Conservation (phyloP, 768 basidiomycete genomes). For the Pulveroboletus sp. region DNA sequence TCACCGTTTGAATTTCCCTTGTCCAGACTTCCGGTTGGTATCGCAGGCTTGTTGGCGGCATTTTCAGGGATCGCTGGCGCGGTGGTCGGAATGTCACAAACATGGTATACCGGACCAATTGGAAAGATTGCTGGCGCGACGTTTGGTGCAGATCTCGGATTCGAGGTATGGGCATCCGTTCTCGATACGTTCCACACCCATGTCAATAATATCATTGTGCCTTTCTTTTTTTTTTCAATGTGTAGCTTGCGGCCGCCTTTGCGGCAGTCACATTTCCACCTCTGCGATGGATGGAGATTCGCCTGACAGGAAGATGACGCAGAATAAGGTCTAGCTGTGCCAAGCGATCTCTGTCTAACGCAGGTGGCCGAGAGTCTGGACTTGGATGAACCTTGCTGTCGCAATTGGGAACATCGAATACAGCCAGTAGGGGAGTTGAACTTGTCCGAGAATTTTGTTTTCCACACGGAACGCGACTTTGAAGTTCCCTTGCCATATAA, state of each 20-base stretch:
- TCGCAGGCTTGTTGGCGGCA: constrained; percentile 46
- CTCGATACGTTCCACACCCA: background rate
- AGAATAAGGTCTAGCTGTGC: background rate
- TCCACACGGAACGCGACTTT: too few species aligned
- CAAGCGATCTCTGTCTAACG: background rate
- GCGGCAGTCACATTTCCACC: constrained; percentile 46
- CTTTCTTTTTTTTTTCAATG: background rate
- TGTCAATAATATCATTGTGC: too few species aligned
- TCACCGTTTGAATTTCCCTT: background rate
- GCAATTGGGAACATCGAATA: too few species aligned
- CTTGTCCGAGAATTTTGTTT: too few species aligned
- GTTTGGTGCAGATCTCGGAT: constrained; percentile 52
- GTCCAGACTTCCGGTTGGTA: constrained; percentile 43
- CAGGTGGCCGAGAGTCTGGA: too few species aligned
- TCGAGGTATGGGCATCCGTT: constrained; percentile 38
- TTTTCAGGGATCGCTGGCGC: constrained; percentile 48
- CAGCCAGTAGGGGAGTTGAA: too few species aligned
- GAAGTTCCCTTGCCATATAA: too few species aligned
- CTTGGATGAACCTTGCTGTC: too few species aligned
- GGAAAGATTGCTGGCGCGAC: constrained; percentile 39
- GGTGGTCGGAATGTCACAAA: constrained; percentile 51
- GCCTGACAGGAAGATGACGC: constrained; percentile 35
- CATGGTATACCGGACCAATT: constrained; percentile 52
- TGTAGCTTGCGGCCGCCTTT: constrained; percentile 43
- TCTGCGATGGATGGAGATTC: constrained; percentile 50